Evolutionary conservation across 768 basidiomycete species (phyloP).

Genomic region (Hygrocybe punicea): DNA sequence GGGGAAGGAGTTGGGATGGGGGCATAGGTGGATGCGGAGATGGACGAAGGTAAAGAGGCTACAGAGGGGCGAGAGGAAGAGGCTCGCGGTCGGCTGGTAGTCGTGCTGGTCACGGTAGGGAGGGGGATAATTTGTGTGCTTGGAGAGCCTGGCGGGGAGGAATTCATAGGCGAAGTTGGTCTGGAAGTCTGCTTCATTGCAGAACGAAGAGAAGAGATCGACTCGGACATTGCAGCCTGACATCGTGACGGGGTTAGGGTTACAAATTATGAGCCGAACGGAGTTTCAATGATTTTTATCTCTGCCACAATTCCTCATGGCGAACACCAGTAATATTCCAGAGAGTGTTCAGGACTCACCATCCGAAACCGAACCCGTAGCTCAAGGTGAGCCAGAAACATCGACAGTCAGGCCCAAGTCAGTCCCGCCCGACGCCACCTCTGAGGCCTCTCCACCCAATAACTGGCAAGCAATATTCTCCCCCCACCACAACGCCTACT

Average conservation of each 20-base stretch:
- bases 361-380: neutral
- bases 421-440: conserved; percentile 1
- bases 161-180: conserved; percentile 27
- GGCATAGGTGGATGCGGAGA: neutral
- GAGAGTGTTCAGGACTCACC: neutral
- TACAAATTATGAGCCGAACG: neutral
- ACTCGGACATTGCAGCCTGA: neutral
- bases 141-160: conserved; percentile 16
- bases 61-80: conserved; percentile 16
- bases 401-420: conserved; percentile 1
- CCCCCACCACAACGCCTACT: conserved; percentile 74
- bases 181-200: conserved; percentile 49
- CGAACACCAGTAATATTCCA: neutral
- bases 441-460: neutral
- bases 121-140: conserved; percentile 16
- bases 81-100: neutral
- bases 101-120: conserved; percentile 14
- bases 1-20: conserved; percentile 1
- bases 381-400: neutral
- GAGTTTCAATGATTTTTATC: neutral
- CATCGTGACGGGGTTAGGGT: neutral
- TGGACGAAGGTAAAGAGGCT: neutral
- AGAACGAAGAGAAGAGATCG: conserved; percentile 41
- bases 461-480: conserved; percentile 83
- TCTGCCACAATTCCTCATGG: neutral